These are phyloP conservation scores for Sanghuangporus baumii DNA, from an alignment of 1,284 basidiomycete genomes.

Conservation along the genomic window DNA sequence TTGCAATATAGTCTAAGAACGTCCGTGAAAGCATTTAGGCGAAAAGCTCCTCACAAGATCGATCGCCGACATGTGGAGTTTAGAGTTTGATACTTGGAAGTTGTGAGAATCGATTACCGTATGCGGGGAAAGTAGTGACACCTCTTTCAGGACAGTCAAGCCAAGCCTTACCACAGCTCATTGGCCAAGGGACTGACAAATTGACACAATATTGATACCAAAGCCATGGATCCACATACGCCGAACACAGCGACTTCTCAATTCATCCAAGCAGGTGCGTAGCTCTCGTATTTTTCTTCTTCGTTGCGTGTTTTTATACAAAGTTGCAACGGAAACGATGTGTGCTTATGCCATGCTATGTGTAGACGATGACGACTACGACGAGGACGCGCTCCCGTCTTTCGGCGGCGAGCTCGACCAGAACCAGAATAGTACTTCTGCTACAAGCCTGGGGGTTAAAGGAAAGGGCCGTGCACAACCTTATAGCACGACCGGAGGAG, in stretches of 20 bases:
- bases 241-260: conserved; percentile 62
- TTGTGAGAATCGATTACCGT: too few species aligned
- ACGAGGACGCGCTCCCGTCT: conserved; percentile 73
- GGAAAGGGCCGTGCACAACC: conserved; percentile 65
- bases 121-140: too few species aligned
- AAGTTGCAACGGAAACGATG: not conserved
- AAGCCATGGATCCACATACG: conserved; percentile 21
- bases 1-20: too few species aligned
- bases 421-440: conserved; percentile 6
- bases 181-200: not conserved
- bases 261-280: conserved; percentile 67
- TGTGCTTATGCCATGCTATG: not conserved
- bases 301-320: not conserved
- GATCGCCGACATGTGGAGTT: too few species aligned
- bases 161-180: too few species aligned
- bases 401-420: conserved; percentile 40
- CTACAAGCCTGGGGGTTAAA: conserved; percentile 38
- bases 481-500: conserved; percentile 32
- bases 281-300: not conserved
- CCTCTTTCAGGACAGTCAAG: too few species aligned
- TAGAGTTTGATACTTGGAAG: too few species aligned
- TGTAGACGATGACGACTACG: conserved; percentile 67
- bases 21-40: too few species aligned
- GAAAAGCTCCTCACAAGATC: too few species aligned
- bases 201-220: not conserved